phyloP scores from a whole-genome alignment of 352 stramenopile genomes.

The Saprolegnia parasitica region DNA sequence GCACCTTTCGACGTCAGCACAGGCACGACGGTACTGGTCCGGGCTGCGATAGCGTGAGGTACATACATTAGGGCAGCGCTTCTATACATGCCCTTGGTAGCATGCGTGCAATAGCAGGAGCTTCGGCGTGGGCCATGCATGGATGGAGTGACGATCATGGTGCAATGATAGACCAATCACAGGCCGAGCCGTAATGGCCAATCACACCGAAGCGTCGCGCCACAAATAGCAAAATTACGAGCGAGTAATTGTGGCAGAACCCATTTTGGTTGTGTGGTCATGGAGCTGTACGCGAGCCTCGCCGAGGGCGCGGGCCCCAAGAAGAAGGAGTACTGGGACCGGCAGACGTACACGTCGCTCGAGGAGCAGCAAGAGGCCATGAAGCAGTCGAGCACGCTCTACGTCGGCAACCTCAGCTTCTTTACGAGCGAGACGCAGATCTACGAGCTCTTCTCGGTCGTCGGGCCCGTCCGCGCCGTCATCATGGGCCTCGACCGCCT shows the following conservation, averaged over 20 bases:
- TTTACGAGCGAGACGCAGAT: slow-evolving; percentile 95
- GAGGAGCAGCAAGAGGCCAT: slow-evolving; percentile 93
- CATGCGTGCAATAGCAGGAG: too few species aligned
- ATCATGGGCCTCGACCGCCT: slow-evolving; percentile 96
- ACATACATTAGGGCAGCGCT: too few species aligned
- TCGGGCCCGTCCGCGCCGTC: slow-evolving; percentile 89
- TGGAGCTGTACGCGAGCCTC: slow-evolving; percentile 28
- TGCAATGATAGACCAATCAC: neutral
- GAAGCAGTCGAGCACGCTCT: slow-evolving; percentile 88
- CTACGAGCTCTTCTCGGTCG: slow-evolving; percentile 90
- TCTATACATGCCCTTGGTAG: too few species aligned
- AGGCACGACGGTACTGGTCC: too few species aligned
- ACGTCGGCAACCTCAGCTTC: slow-evolving; percentile 97
- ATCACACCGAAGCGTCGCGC: neutral
- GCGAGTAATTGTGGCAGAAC: slow-evolving; percentile 6
- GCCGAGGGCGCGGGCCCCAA: slow-evolving; percentile 30
- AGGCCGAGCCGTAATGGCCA: neutral
- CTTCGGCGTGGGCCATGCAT: too few species aligned
- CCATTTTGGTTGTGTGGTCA: slow-evolving; percentile 14
- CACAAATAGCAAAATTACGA: slow-evolving; percentile 7
- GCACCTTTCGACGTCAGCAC: too few species aligned
- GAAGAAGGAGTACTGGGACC: slow-evolving; percentile 91
- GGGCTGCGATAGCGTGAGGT: too few species aligned
- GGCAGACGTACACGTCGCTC: slow-evolving; percentile 88
- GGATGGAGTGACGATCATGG: too few species aligned